phyloP scores from a whole-genome alignment of 331 rosid genomes.

The Telfairia occidentalis region DNA sequence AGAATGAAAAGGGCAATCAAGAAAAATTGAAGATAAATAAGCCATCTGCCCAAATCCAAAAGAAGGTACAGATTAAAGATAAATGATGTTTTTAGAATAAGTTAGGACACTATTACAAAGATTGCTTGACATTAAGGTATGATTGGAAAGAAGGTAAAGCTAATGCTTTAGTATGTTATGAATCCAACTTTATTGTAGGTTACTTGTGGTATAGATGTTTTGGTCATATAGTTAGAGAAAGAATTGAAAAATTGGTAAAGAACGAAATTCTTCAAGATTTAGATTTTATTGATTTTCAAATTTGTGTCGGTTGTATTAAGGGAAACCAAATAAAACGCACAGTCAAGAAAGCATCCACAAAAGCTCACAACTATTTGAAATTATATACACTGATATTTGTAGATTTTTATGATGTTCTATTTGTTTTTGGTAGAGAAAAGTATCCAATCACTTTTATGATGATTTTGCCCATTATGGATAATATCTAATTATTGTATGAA shows the following conservation, averaged over 20 bases:
- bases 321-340: not conserved
- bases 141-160: not conserved
- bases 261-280: too few species aligned
- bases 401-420: not conserved
- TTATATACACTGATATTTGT: not conserved
- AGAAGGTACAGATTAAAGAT: too few species aligned
- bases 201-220: conserved; percentile 1
- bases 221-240: conserved; percentile 2
- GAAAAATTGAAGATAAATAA: too few species aligned
- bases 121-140: not conserved
- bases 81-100: not conserved
- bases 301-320: not conserved
- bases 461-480: not conserved
- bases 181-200: not conserved
- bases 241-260: not conserved
- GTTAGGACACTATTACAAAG: not conserved
- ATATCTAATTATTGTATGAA: not conserved
- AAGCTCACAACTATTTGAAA: not conserved
- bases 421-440: not conserved
- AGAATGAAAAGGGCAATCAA: too few species aligned
- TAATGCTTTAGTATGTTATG: not conserved
- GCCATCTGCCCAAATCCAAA: too few species aligned
- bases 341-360: too few species aligned
- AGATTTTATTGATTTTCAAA: not conserved
- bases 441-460: not conserved